phyloP scores from a whole-genome alignment of 306 rosid genomes.

The Trifolium subterraneum region DNA sequence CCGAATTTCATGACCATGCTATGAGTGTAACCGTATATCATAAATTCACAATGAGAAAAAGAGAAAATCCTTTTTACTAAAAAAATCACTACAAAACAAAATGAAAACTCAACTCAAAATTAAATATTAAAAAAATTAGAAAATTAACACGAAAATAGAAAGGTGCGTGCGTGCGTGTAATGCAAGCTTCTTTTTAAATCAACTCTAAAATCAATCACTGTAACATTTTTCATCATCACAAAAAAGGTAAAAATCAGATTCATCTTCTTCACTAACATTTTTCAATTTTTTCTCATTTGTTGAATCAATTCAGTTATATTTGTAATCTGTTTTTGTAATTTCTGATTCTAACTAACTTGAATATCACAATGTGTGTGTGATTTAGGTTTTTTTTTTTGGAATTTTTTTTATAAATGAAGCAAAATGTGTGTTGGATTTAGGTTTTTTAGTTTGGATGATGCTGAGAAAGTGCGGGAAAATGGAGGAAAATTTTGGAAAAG shows the following conservation, averaged over 20 bases:
- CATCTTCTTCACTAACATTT: too few species aligned
- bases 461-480: slow-evolving; percentile 17
- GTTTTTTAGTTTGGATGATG: neutral
- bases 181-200: slow-evolving; percentile 17
- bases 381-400: neutral
- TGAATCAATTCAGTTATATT: too few species aligned
- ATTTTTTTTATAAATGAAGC: neutral
- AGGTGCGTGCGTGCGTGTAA: neutral
- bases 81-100: slow-evolving; percentile 14
- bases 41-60: neutral
- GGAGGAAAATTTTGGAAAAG: neutral
- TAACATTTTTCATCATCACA: neutral
- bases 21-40: neutral
- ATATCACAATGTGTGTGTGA: neutral
- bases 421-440: neutral
- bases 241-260: neutral
- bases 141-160: neutral
- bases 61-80: too few species aligned
- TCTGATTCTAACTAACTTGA: neutral
- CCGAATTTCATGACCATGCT: neutral
- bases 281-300: too few species aligned
- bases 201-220: neutral
- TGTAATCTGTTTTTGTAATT: too few species aligned
- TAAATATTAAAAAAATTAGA: neutral
- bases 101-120: neutral